These are phyloP conservation scores for Phytopythium ostracodes DNA, from an alignment of 352 stramenopile species.

Conservation along the genomic window DNA sequence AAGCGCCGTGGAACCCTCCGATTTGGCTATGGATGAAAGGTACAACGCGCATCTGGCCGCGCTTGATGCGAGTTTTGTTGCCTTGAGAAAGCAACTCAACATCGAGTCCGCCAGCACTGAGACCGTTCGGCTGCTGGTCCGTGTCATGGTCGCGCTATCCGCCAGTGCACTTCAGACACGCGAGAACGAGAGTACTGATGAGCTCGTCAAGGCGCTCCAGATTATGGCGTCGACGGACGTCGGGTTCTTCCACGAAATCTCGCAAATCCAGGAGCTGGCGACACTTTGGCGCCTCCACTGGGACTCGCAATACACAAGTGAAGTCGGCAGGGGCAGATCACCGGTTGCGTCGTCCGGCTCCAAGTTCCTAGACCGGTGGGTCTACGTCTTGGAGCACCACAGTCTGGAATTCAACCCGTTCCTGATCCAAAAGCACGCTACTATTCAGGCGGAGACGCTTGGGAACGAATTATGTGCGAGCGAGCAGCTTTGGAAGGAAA, in stretches of 20 bases:
- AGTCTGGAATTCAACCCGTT: slow-evolving; percentile 69
- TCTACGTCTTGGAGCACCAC: slow-evolving; percentile 29
- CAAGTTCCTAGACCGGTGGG: slow-evolving; percentile 27
- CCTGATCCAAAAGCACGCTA: slow-evolving; percentile 52
- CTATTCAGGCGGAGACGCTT: slow-evolving; percentile 43
- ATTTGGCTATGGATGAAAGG: not conserved
- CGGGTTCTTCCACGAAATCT: slow-evolving; percentile 47
- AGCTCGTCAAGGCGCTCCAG: slow-evolving; percentile 64
- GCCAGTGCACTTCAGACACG: slow-evolving; percentile 35
- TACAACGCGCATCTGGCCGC: slow-evolving; percentile 29
- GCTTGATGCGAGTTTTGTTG: slow-evolving; percentile 46
- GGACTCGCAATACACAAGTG: slow-evolving; percentile 24
- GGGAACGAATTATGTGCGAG: slow-evolving; percentile 41
- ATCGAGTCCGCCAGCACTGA: slow-evolving; percentile 23
- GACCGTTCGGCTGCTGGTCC: slow-evolving; percentile 22
- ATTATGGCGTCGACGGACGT: slow-evolving; percentile 78
- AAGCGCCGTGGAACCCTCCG: too few relatives aligned
- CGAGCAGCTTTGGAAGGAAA: slow-evolving; percentile 54
- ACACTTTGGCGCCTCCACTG: slow-evolving; percentile 60
- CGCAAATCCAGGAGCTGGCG: slow-evolving; percentile 56
- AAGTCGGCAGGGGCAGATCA: not conserved
- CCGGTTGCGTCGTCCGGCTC: not conserved
- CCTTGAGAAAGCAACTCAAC: slow-evolving; percentile 25
- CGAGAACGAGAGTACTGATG: slow-evolving; percentile 15
- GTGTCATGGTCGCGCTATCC: slow-evolving; percentile 50